Evolutionary conservation across 495 filamentous ascomycete genomes (phyloP).

Genomic region (Polyplosphaeria fusca): DNA sequence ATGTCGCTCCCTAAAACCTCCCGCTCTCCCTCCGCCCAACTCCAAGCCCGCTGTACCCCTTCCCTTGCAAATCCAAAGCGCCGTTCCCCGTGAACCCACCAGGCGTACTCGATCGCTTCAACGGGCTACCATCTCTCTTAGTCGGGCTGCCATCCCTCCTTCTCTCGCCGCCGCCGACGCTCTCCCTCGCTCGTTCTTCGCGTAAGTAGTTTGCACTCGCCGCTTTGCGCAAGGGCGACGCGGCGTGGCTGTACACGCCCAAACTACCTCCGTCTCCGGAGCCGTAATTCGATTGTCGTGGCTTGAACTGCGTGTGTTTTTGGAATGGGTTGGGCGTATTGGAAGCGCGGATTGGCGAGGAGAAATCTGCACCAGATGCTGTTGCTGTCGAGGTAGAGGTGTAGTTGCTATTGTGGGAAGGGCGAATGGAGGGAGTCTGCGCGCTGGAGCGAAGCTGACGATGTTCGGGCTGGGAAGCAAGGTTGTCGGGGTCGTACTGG

Average conservation of each 20-base stretch:
- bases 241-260: slow-evolving; percentile 32
- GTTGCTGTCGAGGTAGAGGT: slow-evolving; percentile 31
- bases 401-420: slow-evolving; percentile 36
- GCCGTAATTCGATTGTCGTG: slow-evolving; percentile 30
- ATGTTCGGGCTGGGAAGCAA: slow-evolving; percentile 3
- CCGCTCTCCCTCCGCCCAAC: slow-evolving; percentile 29
- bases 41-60: slow-evolving; percentile 8
- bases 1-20: slow-evolving; percentile 12
- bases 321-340: slow-evolving; percentile 48
- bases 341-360: slow-evolving; percentile 49
- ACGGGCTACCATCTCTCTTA: slow-evolving; percentile 29
- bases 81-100: slow-evolving; percentile 2
- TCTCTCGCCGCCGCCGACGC: slow-evolving; percentile 13
- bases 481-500: slow-evolving; percentile 69
- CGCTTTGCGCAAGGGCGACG: slow-evolving; percentile 25
- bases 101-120: slow-evolving; percentile 34
- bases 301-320: slow-evolving; percentile 47
- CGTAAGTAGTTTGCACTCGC: slow-evolving; percentile 19
- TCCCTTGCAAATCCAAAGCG: slow-evolving; percentile 1
- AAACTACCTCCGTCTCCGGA: slow-evolving; percentile 68
- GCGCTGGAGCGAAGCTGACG: slow-evolving; percentile 15
- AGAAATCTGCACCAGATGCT: slow-evolving; percentile 45
- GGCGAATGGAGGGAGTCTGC: slow-evolving; percentile 26
- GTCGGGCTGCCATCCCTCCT: not conserved
- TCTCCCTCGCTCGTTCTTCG: slow-evolving; percentile 12